These are phyloP conservation scores for Saxispiralis lemnorum DNA, from an alignment of 495 filamentous ascomycete genomes.

Conservation along the genomic window DNA sequence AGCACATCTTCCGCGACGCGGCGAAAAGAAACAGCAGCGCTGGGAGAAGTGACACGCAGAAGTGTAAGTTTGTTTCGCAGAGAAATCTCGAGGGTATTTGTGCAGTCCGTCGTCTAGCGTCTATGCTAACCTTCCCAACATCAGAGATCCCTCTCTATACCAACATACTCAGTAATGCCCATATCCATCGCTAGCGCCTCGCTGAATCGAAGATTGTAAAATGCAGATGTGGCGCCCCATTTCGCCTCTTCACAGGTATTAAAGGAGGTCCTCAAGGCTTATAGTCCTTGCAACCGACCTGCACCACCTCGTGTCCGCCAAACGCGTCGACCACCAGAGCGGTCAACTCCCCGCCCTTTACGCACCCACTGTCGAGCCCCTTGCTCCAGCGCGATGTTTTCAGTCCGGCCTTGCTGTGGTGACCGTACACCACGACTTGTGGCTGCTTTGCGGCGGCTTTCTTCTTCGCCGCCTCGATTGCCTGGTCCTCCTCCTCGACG, in stretches of 20 bases:
- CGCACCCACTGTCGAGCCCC: slow-evolving; percentile 71
- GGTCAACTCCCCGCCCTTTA: slow-evolving; percentile 52
- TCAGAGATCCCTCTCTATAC: too few relatives aligned
- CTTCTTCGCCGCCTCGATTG: slow-evolving; percentile 21
- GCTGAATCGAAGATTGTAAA: too few relatives aligned
- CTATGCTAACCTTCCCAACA: too few relatives aligned
- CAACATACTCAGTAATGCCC: too few relatives aligned
- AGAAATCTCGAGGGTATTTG: too few relatives aligned
- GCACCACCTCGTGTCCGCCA: slow-evolving; percentile 7
- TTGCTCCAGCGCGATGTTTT: slow-evolving; percentile 53
- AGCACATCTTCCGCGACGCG: too few relatives aligned
- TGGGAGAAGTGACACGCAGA: too few relatives aligned
- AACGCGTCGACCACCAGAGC: slow-evolving; percentile 51
- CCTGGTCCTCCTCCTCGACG: neutral
- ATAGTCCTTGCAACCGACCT: slow-evolving; percentile 11
- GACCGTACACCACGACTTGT: slow-evolving; percentile 61
- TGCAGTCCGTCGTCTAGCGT: too few relatives aligned
- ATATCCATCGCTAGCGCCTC: too few relatives aligned
- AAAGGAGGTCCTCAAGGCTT: neutral
- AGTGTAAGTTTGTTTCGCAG: too few relatives aligned
- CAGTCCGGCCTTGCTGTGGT: slow-evolving; percentile 58
- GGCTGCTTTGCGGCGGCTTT: slow-evolving; percentile 17
- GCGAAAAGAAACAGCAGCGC: too few relatives aligned
- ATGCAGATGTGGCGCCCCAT: too few relatives aligned
- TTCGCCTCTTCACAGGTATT: neutral